Conservation (phyloP, 495 filamentous ascomycete genomes). For the Xylaria nigripes region DNA sequence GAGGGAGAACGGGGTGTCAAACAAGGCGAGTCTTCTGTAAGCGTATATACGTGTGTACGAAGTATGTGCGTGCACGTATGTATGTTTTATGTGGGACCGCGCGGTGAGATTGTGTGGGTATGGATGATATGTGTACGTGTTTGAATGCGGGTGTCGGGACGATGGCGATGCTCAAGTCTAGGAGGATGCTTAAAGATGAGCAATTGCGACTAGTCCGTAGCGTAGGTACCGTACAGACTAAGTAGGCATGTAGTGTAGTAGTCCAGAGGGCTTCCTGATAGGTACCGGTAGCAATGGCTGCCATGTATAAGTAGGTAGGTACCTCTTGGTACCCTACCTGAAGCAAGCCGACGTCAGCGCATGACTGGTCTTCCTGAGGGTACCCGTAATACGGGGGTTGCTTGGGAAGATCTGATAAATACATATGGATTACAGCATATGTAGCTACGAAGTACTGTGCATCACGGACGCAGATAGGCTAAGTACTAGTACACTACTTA, state of each 20-base stretch:
- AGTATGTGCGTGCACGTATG: not conserved
- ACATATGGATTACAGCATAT: too few relatives aligned
- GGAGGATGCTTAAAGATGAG: constrained; percentile 24
- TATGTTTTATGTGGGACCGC: not conserved
- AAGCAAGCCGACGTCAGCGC: constrained; percentile 37
- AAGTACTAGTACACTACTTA: too few relatives aligned
- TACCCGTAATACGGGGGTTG: not conserved
- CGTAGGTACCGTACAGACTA: too few relatives aligned
- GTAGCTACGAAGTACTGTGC: too few relatives aligned
- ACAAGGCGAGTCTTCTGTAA: not conserved
- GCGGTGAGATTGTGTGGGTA: not conserved
- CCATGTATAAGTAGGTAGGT: too few relatives aligned
- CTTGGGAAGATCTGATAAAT: too few relatives aligned
- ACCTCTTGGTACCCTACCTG: too few relatives aligned
- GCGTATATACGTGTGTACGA: not conserved
- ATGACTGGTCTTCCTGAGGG: constrained; percentile 17
- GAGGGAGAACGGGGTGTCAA: not conserved
- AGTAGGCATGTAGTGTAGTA: too few relatives aligned
- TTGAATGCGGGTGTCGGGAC: not conserved
- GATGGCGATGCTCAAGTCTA: constrained; percentile 20
- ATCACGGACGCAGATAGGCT: too few relatives aligned
- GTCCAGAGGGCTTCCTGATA: too few relatives aligned
- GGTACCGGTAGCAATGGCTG: too few relatives aligned
- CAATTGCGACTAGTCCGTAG: constrained; percentile 15
- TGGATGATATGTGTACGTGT: not conserved